Conservation (phyloP, 148 eudicot species). For the Arbutus unedo region DNA sequence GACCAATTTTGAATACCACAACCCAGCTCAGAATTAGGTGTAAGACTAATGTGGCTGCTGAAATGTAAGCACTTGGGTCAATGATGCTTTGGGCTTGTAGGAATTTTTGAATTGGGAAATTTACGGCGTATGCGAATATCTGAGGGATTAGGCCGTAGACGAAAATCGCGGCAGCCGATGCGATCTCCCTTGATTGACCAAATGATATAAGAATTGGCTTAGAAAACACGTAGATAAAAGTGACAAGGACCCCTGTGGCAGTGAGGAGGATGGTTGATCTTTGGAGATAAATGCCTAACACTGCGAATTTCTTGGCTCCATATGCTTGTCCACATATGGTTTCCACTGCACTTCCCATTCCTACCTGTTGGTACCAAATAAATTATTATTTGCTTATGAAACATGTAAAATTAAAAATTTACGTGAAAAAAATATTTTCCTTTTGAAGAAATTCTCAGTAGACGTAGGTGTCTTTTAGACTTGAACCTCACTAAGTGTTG, state of each 20-base stretch:
- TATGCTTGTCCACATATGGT: slow-evolving; percentile 38
- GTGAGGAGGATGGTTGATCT: too few relatives aligned
- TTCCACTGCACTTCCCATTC: slow-evolving; percentile 27
- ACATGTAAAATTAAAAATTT: too few relatives aligned
- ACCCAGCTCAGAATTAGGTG: slow-evolving; percentile 22
- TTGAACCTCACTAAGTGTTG: too few relatives aligned
- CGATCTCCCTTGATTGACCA: slow-evolving; percentile 16
- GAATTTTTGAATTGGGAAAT: too few relatives aligned
- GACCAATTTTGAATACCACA: slow-evolving; percentile 11
- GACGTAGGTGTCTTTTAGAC: too few relatives aligned
- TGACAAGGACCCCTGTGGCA: slow-evolving; percentile 13
- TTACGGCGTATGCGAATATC: too few relatives aligned
- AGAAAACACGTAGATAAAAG: slow-evolving; percentile 18
- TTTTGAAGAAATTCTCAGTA: too few relatives aligned
- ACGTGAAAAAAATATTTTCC: too few relatives aligned
- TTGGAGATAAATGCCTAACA: slow-evolving; percentile 19
- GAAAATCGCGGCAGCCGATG: slow-evolving; percentile 19
- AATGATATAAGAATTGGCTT: slow-evolving; percentile 24
- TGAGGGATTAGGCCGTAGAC: too few relatives aligned
- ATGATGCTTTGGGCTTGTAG: slow-evolving; percentile 34
- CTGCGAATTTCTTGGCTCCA: slow-evolving; percentile 27
- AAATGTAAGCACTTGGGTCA: slow-evolving; percentile 19
- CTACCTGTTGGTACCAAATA: too few relatives aligned
- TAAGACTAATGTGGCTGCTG: slow-evolving; percentile 1
- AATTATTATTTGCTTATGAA: too few relatives aligned